Evolutionary conservation across 2,329 filamentous ascomycete genomes (phyloP).

Genomic region (Phialocephala subalpina): DNA sequence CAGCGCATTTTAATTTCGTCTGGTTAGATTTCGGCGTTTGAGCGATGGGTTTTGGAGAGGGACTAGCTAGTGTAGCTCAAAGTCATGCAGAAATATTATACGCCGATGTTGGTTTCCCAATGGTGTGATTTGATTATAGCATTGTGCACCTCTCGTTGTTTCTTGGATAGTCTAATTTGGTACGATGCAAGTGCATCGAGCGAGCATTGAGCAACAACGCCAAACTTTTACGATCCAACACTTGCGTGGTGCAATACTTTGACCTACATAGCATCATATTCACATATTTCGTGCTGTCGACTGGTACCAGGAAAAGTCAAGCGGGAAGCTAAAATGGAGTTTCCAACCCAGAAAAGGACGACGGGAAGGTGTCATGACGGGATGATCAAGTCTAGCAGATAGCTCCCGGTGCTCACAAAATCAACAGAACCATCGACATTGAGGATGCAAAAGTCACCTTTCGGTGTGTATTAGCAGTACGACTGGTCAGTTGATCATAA

Average conservation of each 20-base stretch:
- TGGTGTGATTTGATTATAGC: background rate
- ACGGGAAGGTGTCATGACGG: background rate
- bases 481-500: too few relatives aligned
- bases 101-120: conserved; percentile 21
- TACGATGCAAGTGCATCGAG: too few relatives aligned
- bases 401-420: background rate
- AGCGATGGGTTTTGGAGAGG: conserved; percentile 30
- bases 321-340: background rate
- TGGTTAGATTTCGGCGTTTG: conserved; percentile 23
- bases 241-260: too few relatives aligned
- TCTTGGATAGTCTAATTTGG: too few relatives aligned
- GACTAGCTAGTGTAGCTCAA: conserved; percentile 40
- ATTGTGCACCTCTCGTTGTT: background rate
- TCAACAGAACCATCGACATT: background rate
- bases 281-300: too few relatives aligned
- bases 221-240: too few relatives aligned
- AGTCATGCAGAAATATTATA: conserved; percentile 40
- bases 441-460: background rate
- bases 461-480: too few relatives aligned
- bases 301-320: background rate
- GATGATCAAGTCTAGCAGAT: background rate
- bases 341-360: background rate
- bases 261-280: too few relatives aligned
- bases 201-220: too few relatives aligned
- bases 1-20: background rate